Evolutionary conservation across 106 monocot genomes (phyloP).

Genomic region (Allium fistulosum): DNA sequence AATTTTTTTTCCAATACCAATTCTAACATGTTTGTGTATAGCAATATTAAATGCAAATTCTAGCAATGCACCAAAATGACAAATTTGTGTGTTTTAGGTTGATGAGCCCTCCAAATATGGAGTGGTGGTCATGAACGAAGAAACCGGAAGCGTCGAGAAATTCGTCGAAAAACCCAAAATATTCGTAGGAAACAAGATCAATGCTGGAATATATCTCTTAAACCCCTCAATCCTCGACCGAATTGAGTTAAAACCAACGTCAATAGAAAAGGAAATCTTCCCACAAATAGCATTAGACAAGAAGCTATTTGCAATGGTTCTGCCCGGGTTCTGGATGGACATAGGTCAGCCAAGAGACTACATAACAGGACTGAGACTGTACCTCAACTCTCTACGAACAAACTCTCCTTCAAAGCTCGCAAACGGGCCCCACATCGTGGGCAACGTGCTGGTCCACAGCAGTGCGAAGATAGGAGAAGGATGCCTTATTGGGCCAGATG

Average conservation of each 20-base stretch:
- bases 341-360: constrained; percentile 56
- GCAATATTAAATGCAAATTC: no score
- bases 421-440: constrained; percentile 25
- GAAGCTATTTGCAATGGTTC: constrained; percentile 56
- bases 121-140: constrained; percentile 54
- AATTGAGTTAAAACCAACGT: constrained; percentile 43
- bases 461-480: constrained; percentile 37
- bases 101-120: constrained; percentile 65
- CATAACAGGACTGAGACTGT: constrained; percentile 46
- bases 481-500: constrained; percentile 52
- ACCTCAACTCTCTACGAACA: constrained; percentile 31
- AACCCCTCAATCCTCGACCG: constrained; percentile 45
- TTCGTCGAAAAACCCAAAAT: constrained; percentile 56
- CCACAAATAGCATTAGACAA: constrained; percentile 39
- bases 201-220: constrained; percentile 59
- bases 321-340: constrained; percentile 68
- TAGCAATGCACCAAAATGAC: no score
- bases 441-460: constrained; percentile 48
- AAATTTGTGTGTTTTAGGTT: constrained; percentile 14
- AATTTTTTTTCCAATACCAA: no score
- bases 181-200: constrained; percentile 70
- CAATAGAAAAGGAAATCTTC: constrained; percentile 65
- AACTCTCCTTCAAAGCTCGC: constrained; percentile 11
- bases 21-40: no score
- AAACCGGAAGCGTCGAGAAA: constrained; percentile 40